These are phyloP conservation scores for Aplosporella prunicola DNA, from an alignment of 2,329 filamentous ascomycete genomes.

Conservation along the genomic window DNA sequence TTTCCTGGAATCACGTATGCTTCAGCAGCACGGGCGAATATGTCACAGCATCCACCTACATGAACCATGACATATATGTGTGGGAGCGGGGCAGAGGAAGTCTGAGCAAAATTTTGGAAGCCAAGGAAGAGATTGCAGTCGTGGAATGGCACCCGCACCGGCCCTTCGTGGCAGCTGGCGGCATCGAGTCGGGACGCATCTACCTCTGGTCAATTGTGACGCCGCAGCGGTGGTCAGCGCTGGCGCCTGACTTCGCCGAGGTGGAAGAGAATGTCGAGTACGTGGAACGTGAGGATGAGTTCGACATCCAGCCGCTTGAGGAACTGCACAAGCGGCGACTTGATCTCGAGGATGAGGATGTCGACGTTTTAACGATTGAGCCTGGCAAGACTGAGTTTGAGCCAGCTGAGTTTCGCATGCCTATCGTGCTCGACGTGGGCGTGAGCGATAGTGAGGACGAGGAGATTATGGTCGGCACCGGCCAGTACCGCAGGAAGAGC, in stretches of 20 bases:
- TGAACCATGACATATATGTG: conserved; percentile 97
- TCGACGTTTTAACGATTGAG: conserved; percentile 78
- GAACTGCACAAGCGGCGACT: conserved; percentile 86
- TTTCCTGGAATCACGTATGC: conserved; percentile 95
- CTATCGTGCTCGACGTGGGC: conserved; percentile 82
- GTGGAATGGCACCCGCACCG: conserved; percentile 94
- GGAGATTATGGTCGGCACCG: conserved; percentile 55
- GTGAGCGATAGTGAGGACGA: conserved; percentile 96
- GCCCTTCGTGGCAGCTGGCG: conserved; percentile 81
- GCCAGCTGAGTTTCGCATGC: conserved; percentile 69
- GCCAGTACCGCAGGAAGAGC: conserved; percentile 81
- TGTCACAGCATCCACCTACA: conserved; percentile 90
- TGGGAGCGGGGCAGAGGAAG: conserved; percentile 94
- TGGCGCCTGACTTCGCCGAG: conserved; percentile 93
- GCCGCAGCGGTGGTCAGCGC: conserved; percentile 91
- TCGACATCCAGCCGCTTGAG: conserved; percentile 92
- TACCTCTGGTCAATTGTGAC: conserved; percentile 95
- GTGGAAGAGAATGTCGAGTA: conserved; percentile 99
- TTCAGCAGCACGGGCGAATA: conserved; percentile 94
- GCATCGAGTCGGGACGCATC: conserved; percentile 83
- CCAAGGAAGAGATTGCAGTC: conserved; percentile 90
- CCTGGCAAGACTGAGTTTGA: conserved; percentile 48
- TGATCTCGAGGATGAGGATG: conserved; percentile 84
- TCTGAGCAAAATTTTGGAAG: conserved; percentile 91
- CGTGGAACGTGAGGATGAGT: conserved; percentile 90